Base-by-base conservation (phyloP, 805 yeast genomes). In the Ogataea trehaloabstinens region DNA sequence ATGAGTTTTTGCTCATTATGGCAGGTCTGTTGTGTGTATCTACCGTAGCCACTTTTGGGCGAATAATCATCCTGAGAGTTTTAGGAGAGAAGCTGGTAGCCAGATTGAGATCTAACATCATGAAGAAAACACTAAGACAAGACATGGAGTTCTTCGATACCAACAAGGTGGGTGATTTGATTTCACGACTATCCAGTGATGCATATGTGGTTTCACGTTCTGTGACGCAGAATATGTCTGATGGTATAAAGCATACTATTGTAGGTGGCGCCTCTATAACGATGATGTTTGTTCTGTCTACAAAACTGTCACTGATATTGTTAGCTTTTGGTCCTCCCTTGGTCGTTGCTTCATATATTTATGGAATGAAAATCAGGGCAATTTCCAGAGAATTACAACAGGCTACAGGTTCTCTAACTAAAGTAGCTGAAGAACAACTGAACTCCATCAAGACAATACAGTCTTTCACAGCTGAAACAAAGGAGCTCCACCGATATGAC, bases 71-170 rank as follows among this genome's bases (percentile, higher is more conserved):
- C 10, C 68, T 90, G 57, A 75, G 93, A 48, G 69, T 82, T 0
- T 80, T 85, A 12, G 96, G 97, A 39, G 98, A 90, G 62, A 77
- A 85, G 47, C 66, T 91, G 25, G 96, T 90, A 17, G 87, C 96
- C 5, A 71, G 95, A 44, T 66, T 91, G 47, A 73, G 98, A 49
- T 75, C 95, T 2, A 72, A 82, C 37, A 78, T 91, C 24, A 81
- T 89, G 69, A 79, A 79, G 56, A 85, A 81, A 34, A 78, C 91
- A 3, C 67, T 90, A 34, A 75, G 81, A 25, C 96, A 91, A 58
- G 98, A 90, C 63, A 84, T 95, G 40, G 85, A 85, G 50, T 90
- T 91, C 56, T 80, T 86, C 53, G 98, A 91, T 55, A 81, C 82
- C 19, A 90, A 93, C 44, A 78, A 90, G 45, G 95, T 90, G 3